Conservation (phyloP, 345 rosid genomes). For the Heritiera littoralis region DNA sequence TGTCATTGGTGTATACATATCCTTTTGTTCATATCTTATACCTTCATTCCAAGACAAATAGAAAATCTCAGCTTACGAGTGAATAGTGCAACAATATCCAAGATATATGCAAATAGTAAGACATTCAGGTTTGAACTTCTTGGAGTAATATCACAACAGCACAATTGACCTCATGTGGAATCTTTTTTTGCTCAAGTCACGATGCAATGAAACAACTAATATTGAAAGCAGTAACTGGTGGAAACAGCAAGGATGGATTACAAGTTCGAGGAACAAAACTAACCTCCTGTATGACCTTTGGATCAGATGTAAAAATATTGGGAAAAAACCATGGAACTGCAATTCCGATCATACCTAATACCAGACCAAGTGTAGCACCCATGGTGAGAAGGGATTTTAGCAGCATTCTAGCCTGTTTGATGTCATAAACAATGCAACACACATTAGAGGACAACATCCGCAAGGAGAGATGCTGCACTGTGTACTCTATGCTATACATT, state of each 20-base stretch:
- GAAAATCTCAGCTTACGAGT: background rate
- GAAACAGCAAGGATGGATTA: constrained; percentile 9
- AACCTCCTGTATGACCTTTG: constrained; percentile 61
- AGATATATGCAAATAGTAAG: background rate
- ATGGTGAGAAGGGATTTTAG: constrained; percentile 72
- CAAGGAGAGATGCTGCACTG: background rate
- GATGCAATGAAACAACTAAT: background rate
- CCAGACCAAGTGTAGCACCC: constrained; percentile 62
- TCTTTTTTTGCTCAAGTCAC: background rate
- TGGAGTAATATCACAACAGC: background rate
- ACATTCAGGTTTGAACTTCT: background rate
- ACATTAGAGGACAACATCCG: background rate
- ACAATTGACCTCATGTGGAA: background rate
- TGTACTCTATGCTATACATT: background rate
- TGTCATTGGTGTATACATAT: background rate
- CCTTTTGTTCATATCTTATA: background rate
- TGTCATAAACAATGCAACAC: constrained; percentile 21
- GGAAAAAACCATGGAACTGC: constrained; percentile 74
- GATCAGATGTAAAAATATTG: constrained; percentile 67
- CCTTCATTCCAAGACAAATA: background rate
- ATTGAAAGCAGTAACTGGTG: background rate
- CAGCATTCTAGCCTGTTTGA: constrained; percentile 73
- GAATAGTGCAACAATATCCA: background rate
- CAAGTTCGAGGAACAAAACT: constrained; percentile 21
- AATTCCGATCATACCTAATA: constrained; percentile 58